Conservation (phyloP, 495 filamentous ascomycete species). For the Podospora fimiseda region DNA sequence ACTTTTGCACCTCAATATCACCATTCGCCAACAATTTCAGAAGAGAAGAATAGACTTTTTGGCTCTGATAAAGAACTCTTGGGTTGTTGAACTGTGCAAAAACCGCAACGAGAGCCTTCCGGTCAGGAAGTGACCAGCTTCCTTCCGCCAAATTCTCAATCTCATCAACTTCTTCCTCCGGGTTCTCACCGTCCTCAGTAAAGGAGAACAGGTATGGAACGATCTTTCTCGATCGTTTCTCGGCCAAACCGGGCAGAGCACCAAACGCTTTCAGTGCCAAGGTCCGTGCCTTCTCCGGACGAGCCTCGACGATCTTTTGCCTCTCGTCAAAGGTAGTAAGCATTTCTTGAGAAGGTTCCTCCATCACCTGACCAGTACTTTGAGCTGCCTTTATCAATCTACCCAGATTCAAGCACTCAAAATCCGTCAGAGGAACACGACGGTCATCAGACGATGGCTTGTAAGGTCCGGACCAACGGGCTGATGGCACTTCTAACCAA, state of each 20-base stretch:
- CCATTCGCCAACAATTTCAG: constrained; percentile 73
- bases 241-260: constrained; percentile 65
- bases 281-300: constrained; percentile 48
- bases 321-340: constrained; percentile 42
- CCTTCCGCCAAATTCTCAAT: constrained; percentile 53
- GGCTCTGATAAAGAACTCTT: constrained; percentile 67
- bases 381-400: constrained; percentile 46
- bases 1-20: constrained; percentile 81
- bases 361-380: constrained; percentile 32
- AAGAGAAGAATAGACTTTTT: constrained; percentile 68
- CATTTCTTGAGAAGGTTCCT: constrained; percentile 42
- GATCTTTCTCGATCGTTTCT: constrained; percentile 75
- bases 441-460: constrained; percentile 18
- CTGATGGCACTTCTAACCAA: constrained; percentile 64
- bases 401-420: constrained; percentile 72
- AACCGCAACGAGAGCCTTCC: constrained; percentile 72
- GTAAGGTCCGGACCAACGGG: constrained; percentile 35
- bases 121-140: constrained; percentile 56
- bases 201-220: constrained; percentile 83
- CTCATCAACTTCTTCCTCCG: constrained; percentile 30
- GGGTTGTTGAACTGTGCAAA: constrained; percentile 83
- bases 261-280: constrained; percentile 77
- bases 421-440: constrained; percentile 49
- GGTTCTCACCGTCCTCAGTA: constrained; percentile 48
- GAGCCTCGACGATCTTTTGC: constrained; percentile 36